These are phyloP conservation scores for Lactarius pseudohatsudake DNA, from an alignment of 768 basidiomycete species.

Conservation along the genomic window DNA sequence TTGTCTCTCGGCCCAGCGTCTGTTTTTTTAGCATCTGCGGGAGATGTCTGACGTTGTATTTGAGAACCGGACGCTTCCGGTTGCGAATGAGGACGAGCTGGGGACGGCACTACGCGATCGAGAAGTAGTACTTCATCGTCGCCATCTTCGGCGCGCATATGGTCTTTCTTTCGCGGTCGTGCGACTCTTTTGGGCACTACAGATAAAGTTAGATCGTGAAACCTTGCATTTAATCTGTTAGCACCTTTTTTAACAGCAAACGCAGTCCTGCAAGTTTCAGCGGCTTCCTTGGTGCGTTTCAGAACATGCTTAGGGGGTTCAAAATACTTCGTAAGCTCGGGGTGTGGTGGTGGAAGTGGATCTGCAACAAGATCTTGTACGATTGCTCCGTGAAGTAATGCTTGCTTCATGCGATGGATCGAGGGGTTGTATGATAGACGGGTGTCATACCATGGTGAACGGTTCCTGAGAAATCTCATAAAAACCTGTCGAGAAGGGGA, in stretches of 20 bases:
- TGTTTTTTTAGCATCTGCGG: slow-evolving; percentile 29
- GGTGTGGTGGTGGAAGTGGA: slow-evolving; percentile 84
- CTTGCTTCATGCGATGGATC: slow-evolving; percentile 89
- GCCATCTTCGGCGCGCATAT: slow-evolving; percentile 61
- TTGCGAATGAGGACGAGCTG: slow-evolving; percentile 30
- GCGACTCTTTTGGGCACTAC: slow-evolving; percentile 64
- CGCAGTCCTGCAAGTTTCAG: slow-evolving; percentile 58
- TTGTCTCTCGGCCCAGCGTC: slow-evolving; percentile 30
- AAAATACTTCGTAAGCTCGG: slow-evolving; percentile 81
- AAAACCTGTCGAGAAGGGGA: slow-evolving; percentile 4
- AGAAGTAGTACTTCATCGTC: slow-evolving; percentile 32
- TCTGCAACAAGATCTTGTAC: slow-evolving; percentile 68
- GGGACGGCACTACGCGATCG: slow-evolving; percentile 17
- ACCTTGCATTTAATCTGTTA: slow-evolving; percentile 20
- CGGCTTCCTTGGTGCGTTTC: slow-evolving; percentile 54
- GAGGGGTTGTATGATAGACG: slow-evolving; percentile 83
- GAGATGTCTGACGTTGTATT: slow-evolving; percentile 20
- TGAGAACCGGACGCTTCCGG: slow-evolving; percentile 33
- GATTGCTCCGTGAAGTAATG: slow-evolving; percentile 84
- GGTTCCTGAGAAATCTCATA: slow-evolving; percentile 44
- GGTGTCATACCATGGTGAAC: slow-evolving; percentile 73
- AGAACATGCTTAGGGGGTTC: slow-evolving; percentile 69
- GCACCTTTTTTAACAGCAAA: slow-evolving; percentile 81
- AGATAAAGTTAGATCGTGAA: not conserved
- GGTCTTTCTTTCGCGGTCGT: slow-evolving; percentile 59